Base-by-base conservation (phyloP, 2,329 filamentous ascomycete genomes). In the Penicillium sp. region DNA sequence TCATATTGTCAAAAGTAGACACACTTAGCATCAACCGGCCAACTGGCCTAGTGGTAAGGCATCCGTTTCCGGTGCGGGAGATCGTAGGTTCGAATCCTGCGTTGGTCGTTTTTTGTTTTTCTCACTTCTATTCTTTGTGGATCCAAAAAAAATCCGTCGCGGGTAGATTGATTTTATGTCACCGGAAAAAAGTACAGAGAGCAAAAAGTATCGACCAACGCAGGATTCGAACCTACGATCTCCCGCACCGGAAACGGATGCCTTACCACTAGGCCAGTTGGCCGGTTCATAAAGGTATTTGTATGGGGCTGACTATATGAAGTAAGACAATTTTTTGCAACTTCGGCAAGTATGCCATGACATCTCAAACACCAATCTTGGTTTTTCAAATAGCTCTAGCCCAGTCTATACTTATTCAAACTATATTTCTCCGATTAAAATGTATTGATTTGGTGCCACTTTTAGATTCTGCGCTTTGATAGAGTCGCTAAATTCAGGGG, bases 11-110 rank as follows among this genome's bases (percentile, higher is more conserved):
- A 40, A 40, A 6, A 2, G n/a, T 14, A 7, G 0, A 1, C 16
- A 2, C 1, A 19, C 1, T 1, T 8, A 0, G 4, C 16, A 54
- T 43, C 25, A 54, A 19, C 14, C 61, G 68, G 68, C 68, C 68
- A 64, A 60, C 66, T 70, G 68, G 68, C 68, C 68, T 70, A 70
- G 65, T 70, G 67, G 68, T 69, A 70, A 68, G 68, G 68, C 68
- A 65, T 65, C 64, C 62, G 68, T 70, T 70, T 70, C 68, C 68
- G 68, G 65, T 70, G 67, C 68, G 62, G 64, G 63, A 68, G 68
- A 69, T 69, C 64, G 68, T 64, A 70, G 68, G 68, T 70, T 70
- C 68, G 67, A 70, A 63, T 68, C 68, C 68, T 70, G 68, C 68
- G 66, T 70, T 64, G 67, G 68, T 70, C 68, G n/a, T n/a, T n/a